These are phyloP conservation scores for Debaryomyces prosopidis DNA, from an alignment of 805 yeast genomes.

Conservation along the genomic window DNA sequence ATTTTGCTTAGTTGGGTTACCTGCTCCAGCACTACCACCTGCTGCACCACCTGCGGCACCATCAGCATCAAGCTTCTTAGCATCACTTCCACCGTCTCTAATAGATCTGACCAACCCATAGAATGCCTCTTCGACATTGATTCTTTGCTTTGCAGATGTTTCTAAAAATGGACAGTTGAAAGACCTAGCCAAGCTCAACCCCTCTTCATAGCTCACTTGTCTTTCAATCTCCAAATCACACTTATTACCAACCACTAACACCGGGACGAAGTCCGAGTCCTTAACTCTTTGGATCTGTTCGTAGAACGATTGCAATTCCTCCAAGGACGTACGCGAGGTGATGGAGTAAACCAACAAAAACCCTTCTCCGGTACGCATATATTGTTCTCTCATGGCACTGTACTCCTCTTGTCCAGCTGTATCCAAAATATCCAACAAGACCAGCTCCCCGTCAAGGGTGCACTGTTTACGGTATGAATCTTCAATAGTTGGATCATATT, in stretches of 20 bases:
- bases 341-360: slow-evolving; percentile 86
- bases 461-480: slow-evolving; percentile 88
- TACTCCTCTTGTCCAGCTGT: slow-evolving; percentile 99
- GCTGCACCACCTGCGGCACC: slow-evolving; percentile 3
- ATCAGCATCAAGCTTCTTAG: slow-evolving; percentile 2
- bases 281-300: slow-evolving; percentile 80
- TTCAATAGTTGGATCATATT: slow-evolving; percentile 97
- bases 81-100: slow-evolving; percentile 22
- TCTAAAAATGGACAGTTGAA: slow-evolving; percentile 79
- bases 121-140: slow-evolving; percentile 86
- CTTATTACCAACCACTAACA: slow-evolving; percentile 77
- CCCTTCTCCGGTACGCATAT: slow-evolving; percentile 96
- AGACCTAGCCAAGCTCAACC: slow-evolving; percentile 58
- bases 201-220: slow-evolving; percentile 71
- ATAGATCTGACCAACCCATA: slow-evolving; percentile 65
- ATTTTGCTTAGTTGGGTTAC: background rate
- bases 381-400: slow-evolving; percentile 81
- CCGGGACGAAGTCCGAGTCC: slow-evolving; percentile 73
- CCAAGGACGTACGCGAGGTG: slow-evolving; percentile 81
- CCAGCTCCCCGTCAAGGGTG: slow-evolving; percentile 74
- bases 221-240: slow-evolving; percentile 74
- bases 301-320: slow-evolving; percentile 75
- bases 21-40: slow-evolving; percentile 1
- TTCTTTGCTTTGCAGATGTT: slow-evolving; percentile 88
- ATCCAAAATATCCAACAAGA: slow-evolving; percentile 82